Evolutionary conservation across 2,329 filamentous ascomycete species (phyloP), one percentile per base, ranked within the genome.

Genomic region (Magnaporthales sp.): DNA sequence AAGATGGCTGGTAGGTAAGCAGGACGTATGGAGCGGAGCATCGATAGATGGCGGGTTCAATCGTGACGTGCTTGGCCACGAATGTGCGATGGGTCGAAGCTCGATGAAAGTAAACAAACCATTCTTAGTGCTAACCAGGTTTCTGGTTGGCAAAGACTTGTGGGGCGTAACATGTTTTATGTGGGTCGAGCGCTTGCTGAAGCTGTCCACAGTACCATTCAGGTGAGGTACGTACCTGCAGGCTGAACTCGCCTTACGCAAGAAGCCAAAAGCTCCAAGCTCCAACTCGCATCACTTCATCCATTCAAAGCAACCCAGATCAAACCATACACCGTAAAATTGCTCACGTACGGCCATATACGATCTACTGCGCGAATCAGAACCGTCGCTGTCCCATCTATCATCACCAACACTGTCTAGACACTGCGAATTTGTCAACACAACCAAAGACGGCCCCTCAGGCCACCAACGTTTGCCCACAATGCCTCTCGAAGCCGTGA

Each of bases 401-500:
- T n/a, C 38, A 51, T 51, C 15, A 5, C 9, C 22, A 24, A 11
- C 5, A 26, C 56, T 27, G 15, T 60, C 22, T 13, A 19, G 29
- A 6, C 24, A 15, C 56, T 60, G 24, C 56, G 56, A 60, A 60
- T 8, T 24, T 26, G 24, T 13, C 56, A 13, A 27, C 24, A 60
- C 11, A 15, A 27, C 24, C 56, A 8, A 26, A 27, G 56, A 60
- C 56, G 56, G 56, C 56, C 56, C 56, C 24, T 60, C 26, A 26
- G 70, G 74, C 63, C 80, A 64, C 63, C 26, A 56, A 46, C 38
- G 22, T n/a, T 15, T 38, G 38, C 63, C 78, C 88, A 93, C 85
- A 76, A 99, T 99, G 95, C 91, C 90, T 81, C 89, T 99, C 80
- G 95, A 99, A 89, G 96, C 95, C 82, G 96, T 96, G 70, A 98